Percentiles rank a stretch among this genome's conserved stretches.
phyloP scores from a whole-genome alignment of 2,329 filamentous ascomycete genomes.

The Botrytis pseudocinerea region DNA sequence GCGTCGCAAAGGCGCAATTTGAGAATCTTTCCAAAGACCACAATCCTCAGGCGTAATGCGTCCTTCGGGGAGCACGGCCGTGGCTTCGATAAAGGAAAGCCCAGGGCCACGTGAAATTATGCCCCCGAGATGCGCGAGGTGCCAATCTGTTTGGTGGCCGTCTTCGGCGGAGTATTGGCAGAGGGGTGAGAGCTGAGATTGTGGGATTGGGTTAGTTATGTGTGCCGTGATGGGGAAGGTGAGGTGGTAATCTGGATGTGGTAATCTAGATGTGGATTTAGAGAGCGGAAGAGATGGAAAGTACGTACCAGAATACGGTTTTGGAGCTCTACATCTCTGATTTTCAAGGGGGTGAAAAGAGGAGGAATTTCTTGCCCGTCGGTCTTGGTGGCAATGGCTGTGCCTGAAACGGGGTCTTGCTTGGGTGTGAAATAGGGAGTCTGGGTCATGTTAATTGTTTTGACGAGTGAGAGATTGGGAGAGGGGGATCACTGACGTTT shows the following conservation, averaged over 20 bases:
- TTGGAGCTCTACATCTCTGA: not conserved
- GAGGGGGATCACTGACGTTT: not conserved
- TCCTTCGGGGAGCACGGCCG: not conserved
- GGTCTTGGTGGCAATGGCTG: not conserved
- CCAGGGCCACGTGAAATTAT: not conserved
- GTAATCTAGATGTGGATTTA: too few relatives aligned
- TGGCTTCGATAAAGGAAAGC: not conserved
- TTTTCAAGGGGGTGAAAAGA: not conserved
- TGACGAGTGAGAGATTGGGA: not conserved
- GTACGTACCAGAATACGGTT: not conserved
- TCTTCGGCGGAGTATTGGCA: not conserved
- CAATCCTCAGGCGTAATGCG: not conserved
- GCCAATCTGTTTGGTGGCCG: not conserved
- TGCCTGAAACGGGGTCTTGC: not conserved
- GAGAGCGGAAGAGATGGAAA: not conserved
- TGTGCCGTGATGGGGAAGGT: not conserved
- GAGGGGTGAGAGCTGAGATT: not conserved
- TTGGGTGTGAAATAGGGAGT: not conserved
- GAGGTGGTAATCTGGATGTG: not conserved
- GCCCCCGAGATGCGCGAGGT: not conserved
- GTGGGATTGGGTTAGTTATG: not conserved
- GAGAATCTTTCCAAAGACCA: not conserved
- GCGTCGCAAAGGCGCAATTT: not conserved
- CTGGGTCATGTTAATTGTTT: not conserved
- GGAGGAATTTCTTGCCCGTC: not conserved